Conservation (phyloP, 192 early-diverging fungal species). For the Rhizophagus prolifer region DNA sequence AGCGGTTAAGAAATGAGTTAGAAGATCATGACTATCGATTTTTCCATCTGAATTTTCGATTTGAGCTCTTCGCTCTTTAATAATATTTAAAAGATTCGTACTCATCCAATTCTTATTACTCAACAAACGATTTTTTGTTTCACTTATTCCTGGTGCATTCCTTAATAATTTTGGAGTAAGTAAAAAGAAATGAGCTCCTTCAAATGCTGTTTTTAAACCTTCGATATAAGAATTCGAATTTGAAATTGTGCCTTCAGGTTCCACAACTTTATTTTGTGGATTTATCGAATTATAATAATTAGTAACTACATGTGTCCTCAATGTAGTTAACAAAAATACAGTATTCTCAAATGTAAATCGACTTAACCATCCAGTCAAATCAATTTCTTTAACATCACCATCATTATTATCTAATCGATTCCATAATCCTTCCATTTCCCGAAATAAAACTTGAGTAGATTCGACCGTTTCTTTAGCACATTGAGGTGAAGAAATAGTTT, state of each 20-base stretch:
- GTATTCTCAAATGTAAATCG: neutral
- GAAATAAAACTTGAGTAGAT: neutral
- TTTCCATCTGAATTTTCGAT: neutral
- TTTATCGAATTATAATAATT: slow-evolving; percentile 11
- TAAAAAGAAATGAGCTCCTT: neutral
- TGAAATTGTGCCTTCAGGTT: neutral
- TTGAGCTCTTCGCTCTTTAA: neutral
- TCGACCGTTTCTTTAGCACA: neutral
- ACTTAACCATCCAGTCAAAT: neutral
- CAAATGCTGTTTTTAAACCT: neutral
- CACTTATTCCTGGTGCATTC: neutral
- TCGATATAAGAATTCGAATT: neutral
- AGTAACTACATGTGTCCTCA: neutral
- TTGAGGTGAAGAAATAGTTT: neutral
- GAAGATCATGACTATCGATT: neutral
- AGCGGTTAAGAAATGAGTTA: neutral
- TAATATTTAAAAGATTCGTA: neutral
- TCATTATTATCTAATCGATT: neutral
- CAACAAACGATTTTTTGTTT: neutral
- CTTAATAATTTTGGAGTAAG: neutral
- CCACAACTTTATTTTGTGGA: neutral
- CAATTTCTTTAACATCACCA: neutral
- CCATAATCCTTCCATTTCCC: slow-evolving; percentile 2
- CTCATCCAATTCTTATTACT: neutral
- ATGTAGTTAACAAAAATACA: neutral